These are phyloP conservation scores for Limnanthes douglasii DNA, from an alignment of 345 rosid genomes.

Conservation along the genomic window DNA sequence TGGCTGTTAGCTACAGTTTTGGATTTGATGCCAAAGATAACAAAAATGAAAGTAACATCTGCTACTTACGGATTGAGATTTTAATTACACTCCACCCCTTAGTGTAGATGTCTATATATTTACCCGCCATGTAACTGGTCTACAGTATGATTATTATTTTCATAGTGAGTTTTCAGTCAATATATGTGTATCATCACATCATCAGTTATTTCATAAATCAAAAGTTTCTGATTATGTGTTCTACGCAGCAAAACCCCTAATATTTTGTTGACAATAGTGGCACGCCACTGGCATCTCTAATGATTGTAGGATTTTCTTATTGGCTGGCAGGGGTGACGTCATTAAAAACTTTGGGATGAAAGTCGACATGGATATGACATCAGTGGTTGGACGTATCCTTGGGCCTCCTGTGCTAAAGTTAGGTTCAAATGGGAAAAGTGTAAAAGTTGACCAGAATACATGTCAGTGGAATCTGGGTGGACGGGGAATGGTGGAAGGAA, in stretches of 20 bases:
- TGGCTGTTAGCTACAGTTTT: too few relatives aligned
- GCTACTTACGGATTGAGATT: too few relatives aligned
- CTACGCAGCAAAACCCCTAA: too few relatives aligned
- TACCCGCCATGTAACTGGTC: too few relatives aligned
- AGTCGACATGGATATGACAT: slow-evolving; percentile 50
- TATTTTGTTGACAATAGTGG: too few relatives aligned
- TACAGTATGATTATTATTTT: too few relatives aligned
- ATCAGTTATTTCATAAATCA: background rate
- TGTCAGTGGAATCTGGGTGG: slow-evolving; percentile 75
- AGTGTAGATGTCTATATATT: slow-evolving; percentile 2
- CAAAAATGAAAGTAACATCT: too few relatives aligned
- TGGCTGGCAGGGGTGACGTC: slow-evolving; percentile 34
- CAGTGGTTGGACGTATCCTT: slow-evolving; percentile 60
- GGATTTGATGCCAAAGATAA: too few relatives aligned
- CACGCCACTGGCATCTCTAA: too few relatives aligned
- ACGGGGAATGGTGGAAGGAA: slow-evolving; percentile 47
- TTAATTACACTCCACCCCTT: too few relatives aligned
- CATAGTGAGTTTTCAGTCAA: background rate
- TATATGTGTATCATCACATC: background rate
- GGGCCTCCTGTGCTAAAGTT: slow-evolving; percentile 58
- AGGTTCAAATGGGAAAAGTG: slow-evolving; percentile 18
- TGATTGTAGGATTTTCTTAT: background rate
- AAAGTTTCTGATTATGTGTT: background rate
- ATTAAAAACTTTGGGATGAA: slow-evolving; percentile 47
- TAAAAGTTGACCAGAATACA: slow-evolving; percentile 17